phyloP scores from a whole-genome alignment of 2,329 filamentous ascomycete species.

The Xylariaceae sp. region DNA sequence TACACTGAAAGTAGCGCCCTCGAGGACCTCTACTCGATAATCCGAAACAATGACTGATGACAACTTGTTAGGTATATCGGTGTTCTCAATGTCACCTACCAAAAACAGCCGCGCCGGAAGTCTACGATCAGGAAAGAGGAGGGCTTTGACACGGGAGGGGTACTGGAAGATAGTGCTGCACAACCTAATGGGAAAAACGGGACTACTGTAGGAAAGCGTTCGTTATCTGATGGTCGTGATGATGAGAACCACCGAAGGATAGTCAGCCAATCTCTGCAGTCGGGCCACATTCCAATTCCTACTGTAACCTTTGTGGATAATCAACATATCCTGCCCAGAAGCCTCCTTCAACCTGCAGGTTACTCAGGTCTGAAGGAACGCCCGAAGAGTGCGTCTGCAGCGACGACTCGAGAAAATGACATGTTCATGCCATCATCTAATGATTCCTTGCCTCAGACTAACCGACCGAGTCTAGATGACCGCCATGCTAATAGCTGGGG shows the following conservation, averaged over 20 bases:
- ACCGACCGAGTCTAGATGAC: constrained; percentile 47
- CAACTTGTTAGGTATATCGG: constrained; percentile 75
- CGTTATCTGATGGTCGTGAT: constrained; percentile 14
- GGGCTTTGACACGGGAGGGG: constrained; percentile 25
- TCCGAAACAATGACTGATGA: constrained; percentile 23
- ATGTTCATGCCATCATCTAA: constrained; percentile 13
- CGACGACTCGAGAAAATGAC: constrained; percentile 23
- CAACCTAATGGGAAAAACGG: constrained; percentile 29
- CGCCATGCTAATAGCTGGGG: constrained; percentile 72
- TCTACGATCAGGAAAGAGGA: constrained; percentile 52
- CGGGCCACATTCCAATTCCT: constrained; percentile 62
- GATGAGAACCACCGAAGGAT: constrained; percentile 39
- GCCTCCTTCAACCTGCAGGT: constrained; percentile 64
- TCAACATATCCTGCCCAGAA: constrained; percentile 83
- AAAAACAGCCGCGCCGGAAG: constrained; percentile 70
- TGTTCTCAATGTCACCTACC: constrained; percentile 92
- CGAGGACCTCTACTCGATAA: too few relatives aligned
- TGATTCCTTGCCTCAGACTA: constrained; percentile 7
- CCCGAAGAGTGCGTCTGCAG: constrained; percentile 35
- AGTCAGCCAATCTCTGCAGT: constrained; percentile 72
- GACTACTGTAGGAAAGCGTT: constrained; percentile 11
- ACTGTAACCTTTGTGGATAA: constrained; percentile 95
- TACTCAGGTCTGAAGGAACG: constrained; percentile 32
- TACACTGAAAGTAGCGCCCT: too few relatives aligned
- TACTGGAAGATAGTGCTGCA: constrained; percentile 30